phyloP scores from a whole-genome alignment of 2,329 filamentous ascomycete genomes.

The Pestalotiopsis sp. region DNA sequence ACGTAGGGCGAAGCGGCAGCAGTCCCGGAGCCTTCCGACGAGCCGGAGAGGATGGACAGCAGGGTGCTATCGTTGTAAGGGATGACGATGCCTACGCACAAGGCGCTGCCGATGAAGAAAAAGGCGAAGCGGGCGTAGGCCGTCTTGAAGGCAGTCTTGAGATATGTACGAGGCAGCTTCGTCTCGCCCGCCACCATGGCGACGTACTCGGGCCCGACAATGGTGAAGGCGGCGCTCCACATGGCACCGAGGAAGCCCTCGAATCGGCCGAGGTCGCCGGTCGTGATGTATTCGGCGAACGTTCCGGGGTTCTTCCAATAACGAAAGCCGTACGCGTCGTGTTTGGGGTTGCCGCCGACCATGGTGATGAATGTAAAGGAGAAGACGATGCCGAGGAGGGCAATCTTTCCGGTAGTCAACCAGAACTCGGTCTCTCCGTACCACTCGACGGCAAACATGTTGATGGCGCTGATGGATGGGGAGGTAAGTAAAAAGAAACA shows the following conservation, averaged over 20 bases:
- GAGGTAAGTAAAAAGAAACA: not conserved
- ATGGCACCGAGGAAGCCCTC: conserved; percentile 65
- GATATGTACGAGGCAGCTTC: conserved; percentile 54
- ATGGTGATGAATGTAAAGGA: conserved; percentile 80
- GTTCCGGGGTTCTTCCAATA: conserved; percentile 66
- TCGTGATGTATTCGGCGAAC: conserved; percentile 62
- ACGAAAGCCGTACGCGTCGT: conserved; percentile 72
- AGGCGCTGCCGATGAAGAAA: conserved; percentile 66
- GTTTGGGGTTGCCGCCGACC: conserved; percentile 74
- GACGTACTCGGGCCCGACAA: conserved; percentile 63
- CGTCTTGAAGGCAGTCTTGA: conserved; percentile 64
- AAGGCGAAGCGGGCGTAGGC: conserved; percentile 64
- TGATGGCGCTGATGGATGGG: conserved; percentile 25
- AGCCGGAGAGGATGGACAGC: conserved; percentile 39
- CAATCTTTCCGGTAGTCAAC: conserved; percentile 64
- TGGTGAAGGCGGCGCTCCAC: conserved; percentile 56
- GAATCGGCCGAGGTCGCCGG: conserved; percentile 65
- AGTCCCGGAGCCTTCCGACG: conserved; percentile 12
- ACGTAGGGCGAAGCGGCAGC: conserved; percentile 56
- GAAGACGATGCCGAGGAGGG: conserved; percentile 69
- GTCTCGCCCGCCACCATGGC: conserved; percentile 49
- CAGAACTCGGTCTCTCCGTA: conserved; percentile 69
- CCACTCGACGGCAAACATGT: conserved; percentile 33
- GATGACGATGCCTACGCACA: conserved; percentile 62
- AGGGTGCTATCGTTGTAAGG: conserved; percentile 58